A percentile compares a stretch with the other conserved stretches of the same genome.
These are phyloP conservation scores for Thalassiosira hispida DNA, from an alignment of 352 stramenopile species.

Conservation along the genomic window DNA sequence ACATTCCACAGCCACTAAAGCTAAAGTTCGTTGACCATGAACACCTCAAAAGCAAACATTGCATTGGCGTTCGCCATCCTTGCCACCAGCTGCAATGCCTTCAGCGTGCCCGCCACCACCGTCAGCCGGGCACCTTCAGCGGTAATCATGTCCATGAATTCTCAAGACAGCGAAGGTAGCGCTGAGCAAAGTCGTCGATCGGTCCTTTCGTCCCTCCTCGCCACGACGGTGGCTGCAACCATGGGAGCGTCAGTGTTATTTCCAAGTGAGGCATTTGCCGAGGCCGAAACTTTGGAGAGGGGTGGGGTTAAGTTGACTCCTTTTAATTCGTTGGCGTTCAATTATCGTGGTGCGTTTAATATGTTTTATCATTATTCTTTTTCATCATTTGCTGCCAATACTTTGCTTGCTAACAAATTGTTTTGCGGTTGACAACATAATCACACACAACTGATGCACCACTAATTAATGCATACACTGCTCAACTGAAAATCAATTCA, in stretches of 20 bases:
- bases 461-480: too few species aligned
- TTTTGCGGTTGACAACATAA: too few species aligned
- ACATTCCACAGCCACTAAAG: too few species aligned
- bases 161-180: not conserved
- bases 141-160: not conserved
- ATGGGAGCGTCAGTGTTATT: not conserved
- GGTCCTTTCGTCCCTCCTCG: constrained; percentile 10
- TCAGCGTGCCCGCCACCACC: not conserved
- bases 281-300: constrained; percentile 53
- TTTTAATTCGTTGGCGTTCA: constrained; percentile 80
- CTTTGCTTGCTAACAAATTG: not conserved
- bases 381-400: constrained; percentile 1
- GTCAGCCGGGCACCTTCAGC: not conserved
- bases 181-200: constrained; percentile 10
- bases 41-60: not conserved
- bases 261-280: constrained; percentile 28
- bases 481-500: too few species aligned
- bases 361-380: not conserved
- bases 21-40: too few species aligned
- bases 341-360: constrained; percentile 63
- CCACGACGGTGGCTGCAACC: not conserved
- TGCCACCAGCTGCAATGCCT: constrained; percentile 4
- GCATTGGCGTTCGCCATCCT: not conserved
- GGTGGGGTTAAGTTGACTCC: constrained; percentile 53
- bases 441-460: too few species aligned